Evolutionary conservation across 2,329 filamentous ascomycete genomes (phyloP).

Genomic region (Tolypocladium inflatum): DNA sequence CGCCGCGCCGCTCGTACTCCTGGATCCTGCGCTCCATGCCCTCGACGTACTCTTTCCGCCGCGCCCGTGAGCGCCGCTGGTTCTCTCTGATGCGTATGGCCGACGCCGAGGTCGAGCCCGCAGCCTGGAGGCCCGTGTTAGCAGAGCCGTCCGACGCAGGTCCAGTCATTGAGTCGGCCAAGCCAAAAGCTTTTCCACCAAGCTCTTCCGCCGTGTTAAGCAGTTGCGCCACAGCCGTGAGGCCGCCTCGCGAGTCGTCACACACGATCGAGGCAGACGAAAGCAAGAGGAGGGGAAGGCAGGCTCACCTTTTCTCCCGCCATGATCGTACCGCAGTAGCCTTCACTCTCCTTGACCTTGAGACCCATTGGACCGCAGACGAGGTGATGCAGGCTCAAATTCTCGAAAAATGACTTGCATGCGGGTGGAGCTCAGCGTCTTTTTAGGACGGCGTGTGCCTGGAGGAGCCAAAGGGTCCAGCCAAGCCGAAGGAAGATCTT

Average conservation of each 20-base stretch:
- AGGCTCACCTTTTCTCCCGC: constrained; percentile 11
- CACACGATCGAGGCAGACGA: neutral
- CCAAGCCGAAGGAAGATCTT: neutral
- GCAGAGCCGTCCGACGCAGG: neutral
- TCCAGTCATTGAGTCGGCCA: neutral
- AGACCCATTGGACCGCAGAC: neutral
- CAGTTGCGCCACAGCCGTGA: neutral
- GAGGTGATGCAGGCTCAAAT: neutral
- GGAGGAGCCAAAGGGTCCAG: neutral
- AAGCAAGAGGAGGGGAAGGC: too few relatives aligned
- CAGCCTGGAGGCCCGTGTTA: constrained; percentile 4
- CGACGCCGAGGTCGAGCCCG: constrained; percentile 18
- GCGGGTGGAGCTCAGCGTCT: neutral
- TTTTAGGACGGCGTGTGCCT: neutral
- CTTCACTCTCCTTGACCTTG: neutral
- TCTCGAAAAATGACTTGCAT: constrained; percentile 1
- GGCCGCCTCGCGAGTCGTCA: neutral
- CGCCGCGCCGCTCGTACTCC: constrained; percentile 37
- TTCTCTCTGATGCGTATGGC: constrained; percentile 37
- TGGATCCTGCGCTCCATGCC: constrained; percentile 35
- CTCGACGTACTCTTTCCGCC: constrained; percentile 39
- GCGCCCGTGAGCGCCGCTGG: constrained; percentile 42
- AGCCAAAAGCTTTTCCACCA: neutral
- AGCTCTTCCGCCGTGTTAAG: neutral
- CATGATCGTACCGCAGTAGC: constrained; percentile 6